Conservation (phyloP, 1,284 basidiomycete species). For the Irpex sp. region DNA sequence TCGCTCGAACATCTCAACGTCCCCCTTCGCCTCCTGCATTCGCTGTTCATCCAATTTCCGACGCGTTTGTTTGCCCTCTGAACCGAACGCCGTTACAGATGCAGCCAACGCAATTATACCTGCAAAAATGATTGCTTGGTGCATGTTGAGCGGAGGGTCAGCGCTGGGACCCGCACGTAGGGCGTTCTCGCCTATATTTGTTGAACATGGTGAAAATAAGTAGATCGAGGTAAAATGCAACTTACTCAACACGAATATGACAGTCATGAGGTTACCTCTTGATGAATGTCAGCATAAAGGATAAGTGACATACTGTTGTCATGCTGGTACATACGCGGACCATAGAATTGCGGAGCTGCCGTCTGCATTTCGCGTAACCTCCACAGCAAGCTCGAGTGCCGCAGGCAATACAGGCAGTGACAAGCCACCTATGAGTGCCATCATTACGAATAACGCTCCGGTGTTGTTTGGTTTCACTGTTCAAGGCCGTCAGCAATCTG, state of each 20-base stretch:
- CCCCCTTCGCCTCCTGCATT: not conserved
- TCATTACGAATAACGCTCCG: constrained; percentile 58
- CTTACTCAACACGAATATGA: constrained; percentile 66
- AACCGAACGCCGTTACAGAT: constrained; percentile 39
- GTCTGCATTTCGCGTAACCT: constrained; percentile 74
- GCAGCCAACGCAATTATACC: constrained; percentile 42
- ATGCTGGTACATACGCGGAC: constrained; percentile 47
- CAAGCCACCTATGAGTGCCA: constrained; percentile 61
- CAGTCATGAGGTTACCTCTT: constrained; percentile 61
- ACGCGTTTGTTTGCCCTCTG: constrained; percentile 59
- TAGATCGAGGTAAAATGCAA: constrained; percentile 8
- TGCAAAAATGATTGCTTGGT: constrained; percentile 57
- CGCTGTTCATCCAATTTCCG: constrained; percentile 52
- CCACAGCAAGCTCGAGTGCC: constrained; percentile 69
- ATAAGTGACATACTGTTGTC: not conserved
- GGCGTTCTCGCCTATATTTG: constrained; percentile 50
- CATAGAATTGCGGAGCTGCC: constrained; percentile 72
- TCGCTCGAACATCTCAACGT: not conserved
- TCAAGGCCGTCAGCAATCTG: not conserved
- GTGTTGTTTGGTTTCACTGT: constrained; percentile 59
- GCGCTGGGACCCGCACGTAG: constrained; percentile 57
- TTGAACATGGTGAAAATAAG: not conserved
- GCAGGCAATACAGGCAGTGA: constrained; percentile 71
- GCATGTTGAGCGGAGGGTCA: constrained; percentile 69
- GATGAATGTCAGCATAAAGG: not conserved